phyloP scores from a whole-genome alignment of 768 basidiomycete genomes.

The Mycena filopes region DNA sequence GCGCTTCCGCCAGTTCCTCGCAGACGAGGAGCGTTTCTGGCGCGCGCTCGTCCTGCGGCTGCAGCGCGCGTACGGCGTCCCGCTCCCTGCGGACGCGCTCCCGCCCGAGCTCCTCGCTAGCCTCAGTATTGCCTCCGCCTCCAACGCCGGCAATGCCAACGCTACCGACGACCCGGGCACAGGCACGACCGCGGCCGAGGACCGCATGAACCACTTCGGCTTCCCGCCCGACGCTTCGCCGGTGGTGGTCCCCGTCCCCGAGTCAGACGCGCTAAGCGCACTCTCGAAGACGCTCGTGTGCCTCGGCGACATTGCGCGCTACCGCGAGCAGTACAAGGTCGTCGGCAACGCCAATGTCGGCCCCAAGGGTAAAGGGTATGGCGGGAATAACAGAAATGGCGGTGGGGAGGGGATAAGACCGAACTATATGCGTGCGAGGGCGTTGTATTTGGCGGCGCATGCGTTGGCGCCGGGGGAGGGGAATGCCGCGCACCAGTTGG shows the following conservation, averaged over 20 bases:
- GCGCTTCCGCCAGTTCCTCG: slow-evolving; percentile 90
- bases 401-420: no score
- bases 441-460: slow-evolving; percentile 85
- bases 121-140: no score
- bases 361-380: no score
- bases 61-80: slow-evolving; percentile 75
- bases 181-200: neutral
- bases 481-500: slow-evolving; percentile 95
- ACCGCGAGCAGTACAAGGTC: slow-evolving; percentile 88
- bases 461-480: slow-evolving; percentile 88
- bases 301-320: slow-evolving; percentile 94
- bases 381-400: no score
- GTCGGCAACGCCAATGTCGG: slow-evolving; percentile 53
- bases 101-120: neutral
- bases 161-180: no score
- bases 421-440: slow-evolving; percentile 87
- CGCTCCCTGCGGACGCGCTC: slow-evolving; percentile 66
- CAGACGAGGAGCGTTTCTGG: slow-evolving; percentile 94
- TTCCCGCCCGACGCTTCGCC: slow-evolving; percentile 52
- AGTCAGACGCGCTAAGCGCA: slow-evolving; percentile 66
- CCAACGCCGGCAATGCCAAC: no score
- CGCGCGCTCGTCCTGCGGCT: slow-evolving; percentile 80
- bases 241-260: slow-evolving; percentile 60
- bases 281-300: slow-evolving; percentile 91
- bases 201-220: slow-evolving; percentile 29